phyloP scores from a whole-genome alignment of 1,284 basidiomycete species.

The Melampsora abietis-canadensis region DNA sequence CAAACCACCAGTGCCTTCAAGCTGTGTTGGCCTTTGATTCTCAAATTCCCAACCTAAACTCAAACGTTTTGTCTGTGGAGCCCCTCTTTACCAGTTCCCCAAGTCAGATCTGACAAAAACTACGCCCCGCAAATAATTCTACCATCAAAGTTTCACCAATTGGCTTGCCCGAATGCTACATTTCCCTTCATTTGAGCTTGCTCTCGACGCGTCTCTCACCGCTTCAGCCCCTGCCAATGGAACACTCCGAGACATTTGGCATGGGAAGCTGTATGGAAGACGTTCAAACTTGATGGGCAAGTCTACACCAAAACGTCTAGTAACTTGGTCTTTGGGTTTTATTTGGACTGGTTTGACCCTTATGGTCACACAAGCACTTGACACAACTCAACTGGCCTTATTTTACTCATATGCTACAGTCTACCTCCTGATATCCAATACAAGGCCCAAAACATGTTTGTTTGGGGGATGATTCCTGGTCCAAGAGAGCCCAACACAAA shows the following conservation, averaged over 20 bases:
- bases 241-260: constrained; percentile 15
- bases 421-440: constrained; percentile 1
- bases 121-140: no score
- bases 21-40: no score
- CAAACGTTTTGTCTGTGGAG: no score
- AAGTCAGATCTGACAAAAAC: no score
- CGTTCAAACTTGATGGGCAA: background rate
- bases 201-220: no score
- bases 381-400: constrained; percentile 20
- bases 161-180: no score
- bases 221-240: background rate
- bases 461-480: constrained; percentile 34
- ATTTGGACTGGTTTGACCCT: background rate
- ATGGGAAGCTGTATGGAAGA: constrained; percentile 19
- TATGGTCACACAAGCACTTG: background rate
- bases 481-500: constrained; percentile 26
- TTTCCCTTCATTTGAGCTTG: no score
- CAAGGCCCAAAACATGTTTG: constrained; percentile 19
- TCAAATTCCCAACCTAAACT: no score
- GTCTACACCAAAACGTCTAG: background rate
- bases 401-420: constrained; percentile 21
- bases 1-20: no score
- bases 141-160: no score
- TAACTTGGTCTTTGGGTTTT: background rate
- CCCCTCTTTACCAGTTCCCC: no score